Conservation (phyloP, 2,329 filamentous ascomycete genomes). For the Colletotrichum limetticola region DNA sequence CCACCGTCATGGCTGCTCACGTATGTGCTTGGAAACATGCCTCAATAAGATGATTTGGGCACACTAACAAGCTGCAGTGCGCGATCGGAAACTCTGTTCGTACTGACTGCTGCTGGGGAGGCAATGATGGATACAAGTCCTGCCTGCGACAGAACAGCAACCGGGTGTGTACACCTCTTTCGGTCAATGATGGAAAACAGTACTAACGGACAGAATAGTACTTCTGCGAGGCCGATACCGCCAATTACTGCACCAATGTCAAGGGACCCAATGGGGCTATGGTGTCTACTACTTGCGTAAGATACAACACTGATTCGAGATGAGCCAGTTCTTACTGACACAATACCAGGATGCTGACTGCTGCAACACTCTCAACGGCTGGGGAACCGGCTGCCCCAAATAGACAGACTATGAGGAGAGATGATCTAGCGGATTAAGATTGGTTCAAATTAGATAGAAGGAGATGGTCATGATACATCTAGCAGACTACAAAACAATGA, state of each 20-base stretch:
- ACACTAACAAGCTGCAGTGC: neutral
- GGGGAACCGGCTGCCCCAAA: conserved; percentile 14
- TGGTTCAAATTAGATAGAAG: neutral
- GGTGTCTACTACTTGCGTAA: neutral
- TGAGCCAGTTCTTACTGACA: neutral
- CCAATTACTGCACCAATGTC: conserved; percentile 10
- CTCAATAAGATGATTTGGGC: neutral
- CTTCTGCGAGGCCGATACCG: neutral
- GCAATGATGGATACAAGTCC: neutral
- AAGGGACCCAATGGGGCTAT: neutral
- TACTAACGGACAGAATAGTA: too few relatives aligned
- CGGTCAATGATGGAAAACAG: too few relatives aligned
- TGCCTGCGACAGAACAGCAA: neutral
- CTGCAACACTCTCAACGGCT: conserved; percentile 11
- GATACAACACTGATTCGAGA: neutral
- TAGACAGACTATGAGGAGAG: neutral
- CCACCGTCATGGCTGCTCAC: neutral
- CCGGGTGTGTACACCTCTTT: too few relatives aligned
- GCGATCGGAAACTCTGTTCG: neutral
- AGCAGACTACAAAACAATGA: neutral
- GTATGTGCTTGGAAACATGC: neutral
- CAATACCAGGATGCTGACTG: neutral
- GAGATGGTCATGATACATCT: neutral
- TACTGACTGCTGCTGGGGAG: conserved; percentile 8
- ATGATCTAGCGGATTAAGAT: neutral